These are phyloP conservation scores for Luzula sylvatica DNA, from an alignment of 176 grass and related monocot species.

Conservation along the genomic window DNA sequence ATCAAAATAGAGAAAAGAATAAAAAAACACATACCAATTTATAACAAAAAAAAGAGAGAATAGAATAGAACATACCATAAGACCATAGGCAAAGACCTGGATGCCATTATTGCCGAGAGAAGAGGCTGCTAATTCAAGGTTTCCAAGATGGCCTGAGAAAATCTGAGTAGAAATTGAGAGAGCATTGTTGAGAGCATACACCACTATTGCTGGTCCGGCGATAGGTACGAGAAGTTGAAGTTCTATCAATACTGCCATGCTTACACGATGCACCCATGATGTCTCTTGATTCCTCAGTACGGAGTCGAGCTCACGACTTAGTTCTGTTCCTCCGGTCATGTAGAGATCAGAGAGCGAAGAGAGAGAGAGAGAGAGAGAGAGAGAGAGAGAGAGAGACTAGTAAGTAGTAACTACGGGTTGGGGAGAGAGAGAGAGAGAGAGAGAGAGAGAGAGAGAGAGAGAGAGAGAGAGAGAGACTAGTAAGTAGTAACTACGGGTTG, in stretches of 20 bases:
- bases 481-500: too few species aligned
- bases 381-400: too few species aligned
- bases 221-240: constrained; percentile 22
- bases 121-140: constrained; percentile 33
- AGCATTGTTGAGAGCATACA: constrained; percentile 26
- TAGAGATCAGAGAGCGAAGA: background rate
- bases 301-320: constrained; percentile 21
- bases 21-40: too few species aligned
- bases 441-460: too few species aligned
- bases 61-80: constrained; percentile 20
- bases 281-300: background rate
- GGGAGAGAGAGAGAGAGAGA: background rate
- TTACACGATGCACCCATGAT: constrained; percentile 9
- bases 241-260: constrained; percentile 15
- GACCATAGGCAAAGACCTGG: constrained; percentile 41
- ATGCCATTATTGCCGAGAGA: constrained; percentile 43
- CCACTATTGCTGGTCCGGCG: constrained; percentile 29
- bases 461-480: too few species aligned
- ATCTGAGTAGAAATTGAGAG: constrained; percentile 38
- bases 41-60: background rate
- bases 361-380: too few species aligned
- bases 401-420: too few species aligned
- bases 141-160: constrained; percentile 38
- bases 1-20: too few species aligned
- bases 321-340: constrained; percentile 6